Base-by-base conservation (phyloP, 2,329 filamentous ascomycete species). In the Penicillium occitanis region DNA sequence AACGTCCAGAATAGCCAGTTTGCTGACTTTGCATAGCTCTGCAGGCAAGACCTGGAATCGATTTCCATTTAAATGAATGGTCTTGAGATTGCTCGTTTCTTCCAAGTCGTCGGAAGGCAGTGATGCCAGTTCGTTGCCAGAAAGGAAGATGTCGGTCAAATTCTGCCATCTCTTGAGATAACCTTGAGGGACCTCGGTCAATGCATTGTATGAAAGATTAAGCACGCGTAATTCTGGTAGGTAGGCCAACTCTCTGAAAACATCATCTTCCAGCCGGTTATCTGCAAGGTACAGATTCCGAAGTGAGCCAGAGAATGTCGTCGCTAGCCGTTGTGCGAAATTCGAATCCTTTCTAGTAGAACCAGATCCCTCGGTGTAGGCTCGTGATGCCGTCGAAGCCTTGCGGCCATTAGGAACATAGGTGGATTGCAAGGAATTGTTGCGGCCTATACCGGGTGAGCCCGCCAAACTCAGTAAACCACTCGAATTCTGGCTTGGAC, bases 41-140 rank as follows among this genome's bases (percentile, higher is more conserved):
- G 95, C 95, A 1, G 95, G 95, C 22, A 99, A 84, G 40, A 96
- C 96, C 71, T 96, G 96, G 76, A 99, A 99, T 75, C 96, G 95
- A 81, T 99, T 99, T 75, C 90, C 91, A 80, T 99, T 99, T 80
- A 99, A 91, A 76, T 98, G 93, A 6, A 99, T 85, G 4, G 96
- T 88, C 76, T 95, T 93, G 46, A 99, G 84, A 61, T 92, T 87
- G 73, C 91, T 93, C 67, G 91, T 90, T 74, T 97, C 92, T 78
- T 97, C 94, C 55, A 99, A 83, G 73, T 99, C 95, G 78, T 99
- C 95, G 0, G 93, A 92, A 2, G 95, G 95, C 46, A 99, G 81
- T 14, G 90, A 94, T 0, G 93, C 96, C 64, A 99, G 82, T 72
- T 97, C 93, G 72, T 99, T 99, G 33, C 95, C 94, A 2, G 95